phyloP scores from a whole-genome alignment of 371 early-diverging fungal genomes.

The Mucor saturninus region DNA sequence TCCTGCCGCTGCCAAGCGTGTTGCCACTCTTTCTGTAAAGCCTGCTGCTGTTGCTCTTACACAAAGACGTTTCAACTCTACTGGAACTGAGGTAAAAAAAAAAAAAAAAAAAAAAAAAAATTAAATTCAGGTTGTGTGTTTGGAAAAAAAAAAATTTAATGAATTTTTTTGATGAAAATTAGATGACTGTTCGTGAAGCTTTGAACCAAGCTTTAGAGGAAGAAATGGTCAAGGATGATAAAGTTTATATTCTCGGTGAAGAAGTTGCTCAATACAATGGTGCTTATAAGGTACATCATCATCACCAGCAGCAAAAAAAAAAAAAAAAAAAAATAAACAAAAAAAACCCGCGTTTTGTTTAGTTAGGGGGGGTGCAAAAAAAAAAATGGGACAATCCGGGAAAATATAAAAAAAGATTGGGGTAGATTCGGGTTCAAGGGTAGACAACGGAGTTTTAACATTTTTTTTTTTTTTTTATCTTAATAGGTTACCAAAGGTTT shows the following conservation, averaged over 20 bases:
- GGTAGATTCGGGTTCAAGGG: conserved; percentile 37
- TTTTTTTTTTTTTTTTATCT: conserved; percentile 14
- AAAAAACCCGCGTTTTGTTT: conserved; percentile 6
- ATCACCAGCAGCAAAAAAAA: neutral
- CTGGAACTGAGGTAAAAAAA: conserved; percentile 36
- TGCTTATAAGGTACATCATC: conserved; percentile 90
- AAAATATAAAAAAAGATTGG: conserved; percentile 53
- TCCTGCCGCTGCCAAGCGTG: conserved; percentile 46
- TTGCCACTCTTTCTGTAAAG: conserved; percentile 37
- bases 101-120: neutral
- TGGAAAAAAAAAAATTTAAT: neutral
- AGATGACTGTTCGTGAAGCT: conserved; percentile 98
- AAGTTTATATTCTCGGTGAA: conserved; percentile 97
- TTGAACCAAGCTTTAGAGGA: conserved; percentile 98
- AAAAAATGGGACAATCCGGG: conserved; percentile 43
- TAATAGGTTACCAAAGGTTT: conserved; percentile 95
- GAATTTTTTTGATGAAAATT: conserved; percentile 7
- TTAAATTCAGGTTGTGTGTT: neutral
- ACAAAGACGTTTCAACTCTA: conserved; percentile 54
- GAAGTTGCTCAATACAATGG: conserved; percentile 99
- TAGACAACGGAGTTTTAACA: conserved; percentile 23
- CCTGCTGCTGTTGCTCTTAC: conserved; percentile 41
- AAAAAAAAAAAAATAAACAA: conserved; percentile 1
- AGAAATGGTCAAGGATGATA: conserved; percentile 94
- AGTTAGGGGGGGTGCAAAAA: conserved; percentile 12